Conservation (phyloP, 2,329 filamentous ascomycete species). For the Fusarium sp. region DNA sequence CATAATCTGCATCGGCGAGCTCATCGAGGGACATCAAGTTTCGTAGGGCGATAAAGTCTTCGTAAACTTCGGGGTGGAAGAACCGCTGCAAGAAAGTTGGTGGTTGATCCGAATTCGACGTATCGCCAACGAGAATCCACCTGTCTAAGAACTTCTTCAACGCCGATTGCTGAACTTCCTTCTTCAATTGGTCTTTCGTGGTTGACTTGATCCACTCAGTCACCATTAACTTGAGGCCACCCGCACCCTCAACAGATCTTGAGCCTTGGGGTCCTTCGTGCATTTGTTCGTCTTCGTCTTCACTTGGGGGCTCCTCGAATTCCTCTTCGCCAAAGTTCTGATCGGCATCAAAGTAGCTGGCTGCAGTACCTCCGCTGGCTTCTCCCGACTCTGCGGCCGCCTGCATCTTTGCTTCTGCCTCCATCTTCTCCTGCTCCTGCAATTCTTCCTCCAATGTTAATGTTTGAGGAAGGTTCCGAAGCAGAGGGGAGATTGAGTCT, state of each 20-base stretch:
- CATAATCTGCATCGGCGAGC: conserved; percentile 61
- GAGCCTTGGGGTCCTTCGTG: conserved; percentile 44
- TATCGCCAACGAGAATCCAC: conserved; percentile 47
- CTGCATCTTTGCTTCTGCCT: conserved; percentile 53
- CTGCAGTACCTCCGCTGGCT: conserved; percentile 46
- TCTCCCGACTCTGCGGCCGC: conserved; percentile 46
- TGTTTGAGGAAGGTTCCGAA: conserved; percentile 86
- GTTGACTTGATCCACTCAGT: conserved; percentile 56
- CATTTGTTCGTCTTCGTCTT: conserved; percentile 48
- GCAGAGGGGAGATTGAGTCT: conserved; percentile 79
- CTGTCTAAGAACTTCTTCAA: conserved; percentile 49
- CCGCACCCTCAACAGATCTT: conserved; percentile 58
- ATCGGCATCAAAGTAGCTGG: conserved; percentile 55
- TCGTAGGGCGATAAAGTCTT: conserved; percentile 79
- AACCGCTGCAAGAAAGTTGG: conserved; percentile 75
- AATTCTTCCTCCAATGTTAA: conserved; percentile 69
- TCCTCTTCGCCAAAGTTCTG: conserved; percentile 56
- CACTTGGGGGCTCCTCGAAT: conserved; percentile 44
- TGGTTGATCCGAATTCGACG: conserved; percentile 47
- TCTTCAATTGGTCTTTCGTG: conserved; percentile 54
- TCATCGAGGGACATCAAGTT: conserved; percentile 74
- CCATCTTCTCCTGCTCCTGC: conserved; percentile 63
- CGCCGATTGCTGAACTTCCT: conserved; percentile 46
- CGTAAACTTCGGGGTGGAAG: conserved; percentile 83
- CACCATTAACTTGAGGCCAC: conserved; percentile 52